Base-by-base conservation (phyloP, 345 rosid genomes). In the Toxicodendron radicans region DNA sequence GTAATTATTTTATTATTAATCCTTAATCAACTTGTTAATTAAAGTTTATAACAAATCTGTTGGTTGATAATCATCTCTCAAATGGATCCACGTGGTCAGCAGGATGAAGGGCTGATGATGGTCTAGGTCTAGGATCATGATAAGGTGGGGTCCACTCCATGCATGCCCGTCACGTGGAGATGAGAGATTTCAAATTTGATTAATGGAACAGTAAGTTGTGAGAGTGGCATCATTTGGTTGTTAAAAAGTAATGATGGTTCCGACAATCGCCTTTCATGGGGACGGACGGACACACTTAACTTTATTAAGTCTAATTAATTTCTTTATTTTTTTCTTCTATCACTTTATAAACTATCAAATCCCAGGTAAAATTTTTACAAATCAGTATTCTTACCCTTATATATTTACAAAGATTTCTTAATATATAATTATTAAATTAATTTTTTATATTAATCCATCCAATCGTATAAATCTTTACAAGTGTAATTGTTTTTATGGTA, bases 201-300 rank as follows among this genome's bases (percentile, higher is more conserved):
- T n/a, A n/a, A n/a, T n/a, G n/a, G n/a, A 17, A 41, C 30, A 9
- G 68, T 38, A 43, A 64, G 6, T 32, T 48, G 2, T 73, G 49
- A 73, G 69, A 27, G 4, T 63, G 35, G 30, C 52, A 73, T 63
- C 8, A 63, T 64, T 68, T 56, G 71, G 32, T 56, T 54, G 71
- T 73, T 73, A 24, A 41, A 3, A 35, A n/a, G 24, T 17, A 64
- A 73, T 73, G 32, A 73, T 62, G 59, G 11, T 20, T n/a, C 18
- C 57, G 20, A 46, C 69, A 45, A 23, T 23, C 5, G 54, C 64
- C 30, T 60, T 60, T 32, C 30, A 27, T 27, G 30, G 30, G 30
- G 30, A 27, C 30, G n/a, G n/a, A n/a, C n/a, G n/a, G n/a, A n/a
- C n/a, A n/a, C n/a, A n/a, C n/a, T n/a, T n/a, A n/a, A n/a, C n/a